Percentiles rank a stretch among this genome's conserved stretches.
phyloP scores from a whole-genome alignment of 2,329 filamentous ascomycete genomes.

The Paecilomyces dactylethromorphus region DNA sequence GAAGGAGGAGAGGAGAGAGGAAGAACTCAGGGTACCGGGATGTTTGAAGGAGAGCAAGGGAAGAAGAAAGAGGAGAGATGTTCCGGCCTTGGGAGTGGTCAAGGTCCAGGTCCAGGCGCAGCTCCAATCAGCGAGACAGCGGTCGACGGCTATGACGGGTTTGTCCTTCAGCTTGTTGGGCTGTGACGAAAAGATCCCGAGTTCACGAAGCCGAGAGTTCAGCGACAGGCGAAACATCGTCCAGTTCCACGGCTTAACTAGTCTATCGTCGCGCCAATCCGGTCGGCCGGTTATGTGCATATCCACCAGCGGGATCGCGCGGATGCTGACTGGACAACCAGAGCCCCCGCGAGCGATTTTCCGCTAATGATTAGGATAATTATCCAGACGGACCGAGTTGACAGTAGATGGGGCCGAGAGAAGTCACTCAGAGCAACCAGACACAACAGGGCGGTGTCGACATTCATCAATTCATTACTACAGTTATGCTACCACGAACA shows the following conservation, averaged over 20 bases:
- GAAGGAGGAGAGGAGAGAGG: constrained; percentile 10
- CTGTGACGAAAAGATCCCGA: background rate
- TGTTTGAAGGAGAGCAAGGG: constrained; percentile 1
- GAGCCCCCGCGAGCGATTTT: background rate
- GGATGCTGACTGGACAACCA: background rate
- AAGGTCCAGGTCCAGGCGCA: too few relatives aligned
- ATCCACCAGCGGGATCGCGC: background rate
- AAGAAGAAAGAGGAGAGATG: constrained; percentile 12
- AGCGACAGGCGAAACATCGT: too few relatives aligned
- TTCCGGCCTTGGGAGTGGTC: background rate
- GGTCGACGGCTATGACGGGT: background rate
- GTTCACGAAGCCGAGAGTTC: too few relatives aligned
- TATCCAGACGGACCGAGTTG: too few relatives aligned
- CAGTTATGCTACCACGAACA: too few relatives aligned
- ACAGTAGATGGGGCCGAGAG: too few relatives aligned
- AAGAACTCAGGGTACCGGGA: background rate
- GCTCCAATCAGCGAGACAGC: background rate
- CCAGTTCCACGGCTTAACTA: too few relatives aligned
- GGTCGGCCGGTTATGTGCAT: background rate
- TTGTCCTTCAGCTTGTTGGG: background rate
- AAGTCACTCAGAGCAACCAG: too few relatives aligned
- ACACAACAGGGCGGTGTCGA: too few relatives aligned
- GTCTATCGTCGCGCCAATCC: background rate
- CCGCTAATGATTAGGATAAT: too few relatives aligned
- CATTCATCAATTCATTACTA: too few relatives aligned